Percentiles rank a stretch among this genome's conserved stretches.
These are phyloP conservation scores for Tulasnella sp. DNA, from an alignment of 768 basidiomycete genomes.

Conservation along the genomic window DNA sequence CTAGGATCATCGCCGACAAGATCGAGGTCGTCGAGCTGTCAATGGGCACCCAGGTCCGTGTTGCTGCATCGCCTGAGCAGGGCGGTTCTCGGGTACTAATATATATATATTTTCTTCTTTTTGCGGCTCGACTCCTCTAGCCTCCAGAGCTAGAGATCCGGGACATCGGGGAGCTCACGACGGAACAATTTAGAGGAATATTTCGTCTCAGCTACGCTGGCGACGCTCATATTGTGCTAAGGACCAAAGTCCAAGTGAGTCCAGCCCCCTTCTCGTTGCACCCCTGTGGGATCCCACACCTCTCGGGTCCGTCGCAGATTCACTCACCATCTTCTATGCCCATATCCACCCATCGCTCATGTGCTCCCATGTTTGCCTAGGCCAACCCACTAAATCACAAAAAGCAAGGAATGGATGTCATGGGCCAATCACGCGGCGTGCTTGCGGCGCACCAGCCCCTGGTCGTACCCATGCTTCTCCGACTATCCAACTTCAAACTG, in stretches of 20 bases:
- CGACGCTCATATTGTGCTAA: constrained; percentile 75
- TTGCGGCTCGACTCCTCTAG: constrained; percentile 30
- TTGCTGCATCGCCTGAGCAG: not conserved
- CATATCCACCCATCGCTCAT: no score
- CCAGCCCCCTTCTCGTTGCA: not conserved
- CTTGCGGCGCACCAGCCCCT: constrained; percentile 90
- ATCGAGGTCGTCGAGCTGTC: constrained; percentile 98
- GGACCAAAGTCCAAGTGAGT: constrained; percentile 85
- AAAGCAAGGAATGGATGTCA: constrained; percentile 77
- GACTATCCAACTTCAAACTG: constrained; percentile 88
- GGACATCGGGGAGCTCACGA: constrained; percentile 93
- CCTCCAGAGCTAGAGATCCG: constrained; percentile 95
- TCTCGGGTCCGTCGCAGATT: no score
- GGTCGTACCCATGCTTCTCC: constrained; percentile 95
- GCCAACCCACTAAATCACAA: constrained; percentile 94
- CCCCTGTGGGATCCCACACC: not conserved
- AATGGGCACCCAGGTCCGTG: constrained; percentile 85
- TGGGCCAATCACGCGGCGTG: constrained; percentile 76
- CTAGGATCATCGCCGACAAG: constrained; percentile 91
- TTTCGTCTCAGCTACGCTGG: constrained; percentile 91
- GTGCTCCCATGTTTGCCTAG: constrained; percentile 29
- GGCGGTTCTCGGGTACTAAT: not conserved
- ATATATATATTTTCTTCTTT: not conserved
- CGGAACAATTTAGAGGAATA: constrained; percentile 93
- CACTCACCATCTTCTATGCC: no score